Base-by-base conservation (phyloP, 2,329 filamentous ascomycete genomes). In the Calonectria crousiana region DNA sequence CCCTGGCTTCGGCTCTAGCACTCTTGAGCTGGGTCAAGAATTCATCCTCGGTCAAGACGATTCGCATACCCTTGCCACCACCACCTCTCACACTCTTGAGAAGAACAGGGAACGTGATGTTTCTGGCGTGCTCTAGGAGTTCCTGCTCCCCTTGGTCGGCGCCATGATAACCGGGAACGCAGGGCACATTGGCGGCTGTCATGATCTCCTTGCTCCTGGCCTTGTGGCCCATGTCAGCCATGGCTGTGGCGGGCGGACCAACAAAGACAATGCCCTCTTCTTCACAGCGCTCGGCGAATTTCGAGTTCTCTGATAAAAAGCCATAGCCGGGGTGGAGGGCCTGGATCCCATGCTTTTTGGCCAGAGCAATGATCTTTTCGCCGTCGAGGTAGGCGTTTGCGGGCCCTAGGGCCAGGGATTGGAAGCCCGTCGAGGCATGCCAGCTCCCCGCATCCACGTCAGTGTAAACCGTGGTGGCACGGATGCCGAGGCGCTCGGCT, bases 281-380 rank as follows among this genome's bases (percentile, higher is more conserved):
- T 79, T 94, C 93, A 84, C 96, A 98, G 83, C 95, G 93, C 80
- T 92, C 92, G 4, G 97, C 97, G 83, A 99, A 99, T 8, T 89
- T 92, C 10, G 96, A 93, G 85, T 99, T 99, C 87, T 99, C 97
- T 75, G 95, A 97, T 77, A 98, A 87, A 82, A 98, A 99, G 53
- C 97, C 97, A 87, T 99, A 99, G 30, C 97, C 97, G 0, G 97
- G 97, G 84, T 99, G 97, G 78, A 99, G 93, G 6, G 95, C 96
- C 83, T 96, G 92, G 81, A 97, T 98, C 53, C 94, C 94, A 81
- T 96, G 92, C 80, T 94, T 89, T 86, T 96, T 95, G 18, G 96
- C 97, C 73, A 98, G 92, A 34, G 92, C 90, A 76, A 99, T 96
- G 82, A 99, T 98, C 76, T 94, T 92, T 81, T 98, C 95, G 71